These are phyloP conservation scores for Pilatotrama ljubarskyi DNA, from an alignment of 768 basidiomycete genomes.

Conservation along the genomic window DNA sequence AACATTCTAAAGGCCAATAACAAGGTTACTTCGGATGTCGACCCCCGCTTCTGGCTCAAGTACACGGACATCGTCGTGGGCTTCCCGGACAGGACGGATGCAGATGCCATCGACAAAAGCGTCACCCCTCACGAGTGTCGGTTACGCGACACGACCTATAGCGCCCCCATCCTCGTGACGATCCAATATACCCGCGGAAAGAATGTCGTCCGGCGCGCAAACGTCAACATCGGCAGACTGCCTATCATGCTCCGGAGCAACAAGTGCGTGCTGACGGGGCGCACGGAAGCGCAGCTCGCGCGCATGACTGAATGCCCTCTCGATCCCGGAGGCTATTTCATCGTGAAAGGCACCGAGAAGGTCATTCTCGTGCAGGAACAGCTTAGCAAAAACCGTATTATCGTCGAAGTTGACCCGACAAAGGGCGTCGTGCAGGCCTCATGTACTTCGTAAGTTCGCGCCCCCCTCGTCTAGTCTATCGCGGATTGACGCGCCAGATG, in stretches of 20 bases:
- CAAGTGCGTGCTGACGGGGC: conserved; percentile 87
- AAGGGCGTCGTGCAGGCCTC: conserved; percentile 93
- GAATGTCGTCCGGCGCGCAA: conserved; percentile 78
- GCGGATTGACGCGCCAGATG: conserved; percentile 12
- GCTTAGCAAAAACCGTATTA: conserved; percentile 97
- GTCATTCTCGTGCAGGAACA: conserved; percentile 99
- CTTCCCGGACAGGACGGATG: conserved; percentile 86
- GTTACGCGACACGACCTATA: conserved; percentile 91
- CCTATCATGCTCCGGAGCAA: conserved; percentile 97
- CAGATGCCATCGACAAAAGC: conserved; percentile 70
- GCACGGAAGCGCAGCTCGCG: conserved; percentile 80
- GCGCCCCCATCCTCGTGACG: conserved; percentile 89
- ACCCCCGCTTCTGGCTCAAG: conserved; percentile 94
- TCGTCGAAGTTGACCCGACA: conserved; percentile 90
- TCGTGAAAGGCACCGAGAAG: conserved; percentile 99
- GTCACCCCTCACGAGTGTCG: conserved; percentile 98
- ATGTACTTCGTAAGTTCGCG: conserved; percentile 82
- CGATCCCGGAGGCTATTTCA: conserved; percentile 99
- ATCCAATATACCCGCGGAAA: conserved; percentile 94
- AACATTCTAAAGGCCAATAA: conserved; percentile 93
- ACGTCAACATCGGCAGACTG: conserved; percentile 85
- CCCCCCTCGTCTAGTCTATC: background rate
- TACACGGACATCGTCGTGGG: conserved; percentile 96
- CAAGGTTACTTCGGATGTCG: conserved; percentile 94
- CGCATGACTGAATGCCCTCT: conserved; percentile 95